phyloP scores from a whole-genome alignment of 2,329 filamentous ascomycete genomes.

The Davidsoniella eucalypti region DNA sequence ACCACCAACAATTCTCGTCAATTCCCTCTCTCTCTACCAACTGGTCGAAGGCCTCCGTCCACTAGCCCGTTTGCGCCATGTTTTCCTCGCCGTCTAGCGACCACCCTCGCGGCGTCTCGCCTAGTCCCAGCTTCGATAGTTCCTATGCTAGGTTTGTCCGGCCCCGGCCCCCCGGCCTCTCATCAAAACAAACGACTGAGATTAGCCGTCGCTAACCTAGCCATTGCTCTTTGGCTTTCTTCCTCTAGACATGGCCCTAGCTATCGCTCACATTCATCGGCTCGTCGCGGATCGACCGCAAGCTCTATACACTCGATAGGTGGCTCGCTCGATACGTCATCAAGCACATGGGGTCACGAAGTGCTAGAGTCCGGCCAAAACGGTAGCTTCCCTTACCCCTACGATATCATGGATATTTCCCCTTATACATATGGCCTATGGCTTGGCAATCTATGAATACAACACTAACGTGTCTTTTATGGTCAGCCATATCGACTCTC shows the following conservation, averaged over 20 bases:
- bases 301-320: constrained; percentile 82
- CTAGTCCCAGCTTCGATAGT: constrained; percentile 10
- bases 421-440: not conserved
- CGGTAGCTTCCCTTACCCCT: constrained; percentile 32
- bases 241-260: constrained; percentile 3
- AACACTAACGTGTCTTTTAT: not conserved
- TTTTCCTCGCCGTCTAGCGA: constrained; percentile 8
- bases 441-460: not conserved
- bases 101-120: constrained; percentile 8
- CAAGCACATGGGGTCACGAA: constrained; percentile 37
- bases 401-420: not conserved
- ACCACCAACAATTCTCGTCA: not conserved
- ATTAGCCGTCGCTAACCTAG: not conserved
- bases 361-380: constrained; percentile 65
- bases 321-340: constrained; percentile 60
- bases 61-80: not conserved
- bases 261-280: constrained; percentile 31
- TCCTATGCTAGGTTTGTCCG: constrained; percentile 5
- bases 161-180: not conserved
- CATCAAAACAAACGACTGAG: too few species aligned
- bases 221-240: not conserved
- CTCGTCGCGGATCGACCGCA: constrained; percentile 56
- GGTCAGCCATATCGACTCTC: constrained; percentile 73
- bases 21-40: not conserved
- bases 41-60: not conserved